Base-by-base conservation (phyloP, 2,329 filamentous ascomycete genomes). In the Trichophaea hybrida region DNA sequence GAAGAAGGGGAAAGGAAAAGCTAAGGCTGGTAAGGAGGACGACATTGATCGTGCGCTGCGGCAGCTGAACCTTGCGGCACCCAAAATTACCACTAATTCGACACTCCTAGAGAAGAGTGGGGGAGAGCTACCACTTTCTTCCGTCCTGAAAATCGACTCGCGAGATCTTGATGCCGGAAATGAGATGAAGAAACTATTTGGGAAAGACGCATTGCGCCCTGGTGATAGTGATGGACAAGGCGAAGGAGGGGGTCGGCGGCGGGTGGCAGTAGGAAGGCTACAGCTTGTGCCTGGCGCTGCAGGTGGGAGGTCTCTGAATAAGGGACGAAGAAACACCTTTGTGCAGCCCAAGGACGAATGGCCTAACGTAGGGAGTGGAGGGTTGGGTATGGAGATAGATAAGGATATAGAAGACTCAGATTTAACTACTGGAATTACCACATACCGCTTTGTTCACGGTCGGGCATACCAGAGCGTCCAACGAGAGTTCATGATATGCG, bases 261-360 rank as follows among this genome's bases (percentile, higher is more conserved):
- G 74, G 78, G 80, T 76, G 6, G 75, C 78, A 70, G 80, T 77
- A 5, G 75, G 74, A 85, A 78, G 71, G 80, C 75, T 69, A 77
- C 74, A 0, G 78, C 75, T 6, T 70, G 75, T 13, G 74, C 72
- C 5, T 78, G 59, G 74, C 73, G 40, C 72, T 77, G 63, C 70
- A 71, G 58, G 70, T 68, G 46, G 75, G 80, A 51, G 75, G 81
- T 69, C 78, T 75, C 0, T 80, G 74, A 61, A 72, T 81, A 31
- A 75, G 74, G 58, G 75, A 78, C 4, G 86, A 49, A 80, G 85
- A 38, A 96, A 95, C 69, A 78, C 87, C 10, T 91, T 95, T 69
- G 82, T 94, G 61, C 85, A 89, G 66, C 88, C 87, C 52, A 90
- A 88, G 69, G 88, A 93, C 64, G 82, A 86, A 55, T 96, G 90